A percentile compares a stretch with the other conserved stretches of the same genome.
These are phyloP conservation scores for Hyphopichia buzzinii DNA, from an alignment of 1,139 yeast species.

Conservation along the genomic window DNA sequence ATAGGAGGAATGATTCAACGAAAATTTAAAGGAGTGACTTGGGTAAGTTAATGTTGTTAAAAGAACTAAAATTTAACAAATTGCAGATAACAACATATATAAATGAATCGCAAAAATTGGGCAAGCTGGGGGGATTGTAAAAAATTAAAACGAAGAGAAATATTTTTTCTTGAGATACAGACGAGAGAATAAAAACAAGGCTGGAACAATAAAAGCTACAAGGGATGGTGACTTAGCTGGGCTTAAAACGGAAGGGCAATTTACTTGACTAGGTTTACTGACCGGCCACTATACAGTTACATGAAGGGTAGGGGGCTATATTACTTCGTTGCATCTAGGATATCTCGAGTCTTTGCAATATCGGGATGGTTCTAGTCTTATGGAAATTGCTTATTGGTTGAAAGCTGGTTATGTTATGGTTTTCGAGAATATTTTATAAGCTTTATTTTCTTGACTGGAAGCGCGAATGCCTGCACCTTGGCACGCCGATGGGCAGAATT, in stretches of 20 bases:
- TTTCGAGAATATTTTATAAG: neutral
- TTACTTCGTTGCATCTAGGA: too few relatives aligned
- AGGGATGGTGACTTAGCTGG: neutral
- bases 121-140: neutral
- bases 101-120: neutral
- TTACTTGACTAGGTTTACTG: too few relatives aligned
- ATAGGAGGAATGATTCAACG: neutral
- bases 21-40: slow-evolving; percentile 6
- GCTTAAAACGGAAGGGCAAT: neutral
- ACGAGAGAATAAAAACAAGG: neutral
- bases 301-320: too few relatives aligned
- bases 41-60: slow-evolving; percentile 4
- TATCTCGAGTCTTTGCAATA: too few relatives aligned
- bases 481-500: neutral
- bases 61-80: neutral
- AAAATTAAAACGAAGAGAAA: neutral
- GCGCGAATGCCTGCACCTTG: neutral
- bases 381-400: neutral
- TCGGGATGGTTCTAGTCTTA: too few relatives aligned
- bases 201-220: neutral
- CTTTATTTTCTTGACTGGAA: neutral
- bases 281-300: too few relatives aligned
- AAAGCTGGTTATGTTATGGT: neutral
- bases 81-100: neutral
- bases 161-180: neutral